Evolutionary conservation across 139 green algal species (phyloP), one percentile per base, ranked within the genome.

Genomic region (Volvox africanus): DNA sequence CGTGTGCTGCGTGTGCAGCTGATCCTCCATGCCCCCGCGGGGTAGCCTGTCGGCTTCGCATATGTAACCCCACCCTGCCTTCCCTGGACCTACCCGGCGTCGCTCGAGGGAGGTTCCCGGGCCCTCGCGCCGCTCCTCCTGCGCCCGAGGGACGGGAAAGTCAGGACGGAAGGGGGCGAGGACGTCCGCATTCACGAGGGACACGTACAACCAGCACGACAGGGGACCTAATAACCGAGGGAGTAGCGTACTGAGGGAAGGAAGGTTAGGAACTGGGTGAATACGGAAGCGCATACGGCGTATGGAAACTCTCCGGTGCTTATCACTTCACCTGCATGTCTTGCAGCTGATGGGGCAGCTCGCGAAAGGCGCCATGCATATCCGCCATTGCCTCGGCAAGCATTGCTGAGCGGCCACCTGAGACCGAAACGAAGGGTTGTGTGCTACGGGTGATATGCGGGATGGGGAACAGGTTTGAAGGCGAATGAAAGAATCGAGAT

Each of bases 281-380:
- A 44, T 36, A 80, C 11, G 26, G 17, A 36, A n/a, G 35, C 73
- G 44, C 13, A 24, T 32, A 22, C 77, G 18, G 9, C 5, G 44
- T 55, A 9, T 55, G 5, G 44, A 55, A 55, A 55, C 5, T 55
- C 44, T 9, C 5, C 44, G 44, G 44, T 9, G 17, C n/a, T 5
- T 9, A 55, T 6, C 76, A 55, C 76, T 20, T 30, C 75, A 93
- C 82, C 75, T 91, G 36, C 28, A 88, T 71, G 12, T 88, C 87
- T 69, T 90, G 37, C 75, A 92, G 36, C 82, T 92, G 88, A 18
- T 76, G 26, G 9, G 71, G 71, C 69, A 88, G 81, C 11, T 87
- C 89, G 50, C n/a, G 3, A 33, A 80, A 86, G 37, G 21, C 61
- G 50, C 82, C 75, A 35, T 80, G 77, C 77, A 91, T 61, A 36